Conservation (phyloP, 345 rosid species). For the Gossypium stocksii region DNA sequence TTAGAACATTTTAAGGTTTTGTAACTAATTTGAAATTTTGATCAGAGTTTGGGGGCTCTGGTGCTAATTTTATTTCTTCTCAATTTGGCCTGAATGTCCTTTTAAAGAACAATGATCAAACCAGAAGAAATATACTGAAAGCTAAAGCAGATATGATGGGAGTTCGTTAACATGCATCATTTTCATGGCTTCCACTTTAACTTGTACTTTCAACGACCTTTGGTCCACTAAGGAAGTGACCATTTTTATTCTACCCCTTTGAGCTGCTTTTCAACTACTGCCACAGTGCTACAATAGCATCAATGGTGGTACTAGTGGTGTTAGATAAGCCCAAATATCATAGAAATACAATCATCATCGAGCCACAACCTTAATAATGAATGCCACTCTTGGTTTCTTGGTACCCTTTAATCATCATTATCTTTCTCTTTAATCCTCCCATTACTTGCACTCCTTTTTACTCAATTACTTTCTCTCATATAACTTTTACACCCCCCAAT, state of each 20-base stretch:
- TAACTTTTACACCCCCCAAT: slow-evolving; percentile 14
- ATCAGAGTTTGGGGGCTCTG: too few relatives aligned
- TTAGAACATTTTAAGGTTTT: too few relatives aligned
- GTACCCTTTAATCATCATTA: background rate
- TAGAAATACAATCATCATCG: background rate
- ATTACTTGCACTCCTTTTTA: background rate
- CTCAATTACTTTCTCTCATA: background rate
- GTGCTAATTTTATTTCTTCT: too few relatives aligned
- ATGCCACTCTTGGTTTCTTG: background rate
- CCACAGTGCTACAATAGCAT: background rate
- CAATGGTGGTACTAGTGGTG: background rate
- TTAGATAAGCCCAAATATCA: background rate
- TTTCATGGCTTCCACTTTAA: background rate
- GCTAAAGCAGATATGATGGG: background rate
- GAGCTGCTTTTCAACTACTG: background rate
- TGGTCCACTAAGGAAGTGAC: slow-evolving; percentile 4
- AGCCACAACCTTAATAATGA: background rate
- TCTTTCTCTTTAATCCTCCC: slow-evolving; percentile 2
- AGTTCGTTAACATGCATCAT: slow-evolving; percentile 7
- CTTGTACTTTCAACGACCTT: background rate
- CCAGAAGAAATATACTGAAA: background rate
- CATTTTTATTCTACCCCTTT: background rate
- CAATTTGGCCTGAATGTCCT: too few relatives aligned
- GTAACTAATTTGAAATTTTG: too few relatives aligned
- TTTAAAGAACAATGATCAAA: background rate